These are phyloP conservation scores for Pythium coloratum DNA, from an alignment of 352 stramenopile genomes.

Conservation along the genomic window DNA sequence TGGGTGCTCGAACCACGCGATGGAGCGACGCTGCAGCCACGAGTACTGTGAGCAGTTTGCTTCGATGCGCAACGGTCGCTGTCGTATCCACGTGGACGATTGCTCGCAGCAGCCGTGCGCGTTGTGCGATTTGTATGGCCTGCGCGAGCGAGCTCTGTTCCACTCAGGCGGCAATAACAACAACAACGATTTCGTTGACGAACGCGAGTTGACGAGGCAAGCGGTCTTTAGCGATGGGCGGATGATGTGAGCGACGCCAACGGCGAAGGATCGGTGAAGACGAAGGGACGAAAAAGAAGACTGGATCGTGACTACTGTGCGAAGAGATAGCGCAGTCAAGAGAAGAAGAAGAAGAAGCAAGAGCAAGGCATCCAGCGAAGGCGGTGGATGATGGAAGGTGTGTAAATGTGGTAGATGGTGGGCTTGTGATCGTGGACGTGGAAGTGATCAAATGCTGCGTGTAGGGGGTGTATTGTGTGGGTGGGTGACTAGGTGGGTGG, in stretches of 20 bases:
- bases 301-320: background rate
- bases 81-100: slow-evolving; percentile 51
- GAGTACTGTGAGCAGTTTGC: slow-evolving; percentile 68
- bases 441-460: slow-evolving; percentile 7
- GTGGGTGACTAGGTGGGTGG: slow-evolving; percentile 6
- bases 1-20: slow-evolving; percentile 47
- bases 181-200: slow-evolving; percentile 23
- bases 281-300: background rate
- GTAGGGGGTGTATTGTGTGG: slow-evolving; percentile 12
- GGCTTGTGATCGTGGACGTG: slow-evolving; percentile 1
- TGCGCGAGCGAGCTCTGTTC: slow-evolving; percentile 7
- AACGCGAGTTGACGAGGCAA: slow-evolving; percentile 25
- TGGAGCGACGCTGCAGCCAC: slow-evolving; percentile 52
- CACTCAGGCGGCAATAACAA: background rate
- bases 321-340: slow-evolving; percentile 3
- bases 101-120: slow-evolving; percentile 50
- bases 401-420: slow-evolving; percentile 5
- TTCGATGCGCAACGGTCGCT: slow-evolving; percentile 31
- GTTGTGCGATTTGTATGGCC: slow-evolving; percentile 45
- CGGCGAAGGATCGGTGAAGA: background rate
- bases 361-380: slow-evolving; percentile 4
- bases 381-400: slow-evolving; percentile 11
- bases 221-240: slow-evolving; percentile 20
- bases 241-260: slow-evolving; percentile 1
- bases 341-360: background rate